These are phyloP conservation scores for Nothopassalora personata DNA, from an alignment of 2,329 filamentous ascomycete species.

Conservation along the genomic window DNA sequence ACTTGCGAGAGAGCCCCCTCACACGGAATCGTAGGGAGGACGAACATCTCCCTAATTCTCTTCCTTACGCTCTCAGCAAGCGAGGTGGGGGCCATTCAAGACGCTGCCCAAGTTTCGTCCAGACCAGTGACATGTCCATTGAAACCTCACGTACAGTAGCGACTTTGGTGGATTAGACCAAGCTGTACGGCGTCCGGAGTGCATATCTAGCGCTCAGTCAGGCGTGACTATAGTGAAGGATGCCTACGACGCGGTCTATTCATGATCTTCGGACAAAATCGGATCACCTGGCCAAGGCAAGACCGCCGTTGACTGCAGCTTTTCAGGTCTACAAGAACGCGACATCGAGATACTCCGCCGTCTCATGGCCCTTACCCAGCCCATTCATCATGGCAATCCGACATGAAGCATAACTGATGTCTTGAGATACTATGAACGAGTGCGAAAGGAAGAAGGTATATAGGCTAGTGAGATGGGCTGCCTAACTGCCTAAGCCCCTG, in stretches of 20 bases:
- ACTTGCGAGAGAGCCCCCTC: background rate
- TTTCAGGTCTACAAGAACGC: conserved; percentile 29
- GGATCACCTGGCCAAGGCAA: background rate
- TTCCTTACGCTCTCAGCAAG: no score
- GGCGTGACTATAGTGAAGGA: background rate
- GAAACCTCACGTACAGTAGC: no score
- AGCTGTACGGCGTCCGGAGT: background rate
- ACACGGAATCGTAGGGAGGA: background rate
- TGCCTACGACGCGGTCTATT: background rate
- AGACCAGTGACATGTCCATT: no score
- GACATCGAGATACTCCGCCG: conserved; percentile 39
- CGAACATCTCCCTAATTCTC: no score
- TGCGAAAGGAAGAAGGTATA: no score
- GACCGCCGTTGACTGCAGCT: background rate
- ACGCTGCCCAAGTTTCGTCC: no score
- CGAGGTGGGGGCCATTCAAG: no score
- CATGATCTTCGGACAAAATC: background rate
- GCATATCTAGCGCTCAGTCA: conserved; percentile 1
- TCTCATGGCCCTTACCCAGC: conserved; percentile 41
- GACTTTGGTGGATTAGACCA: no score
- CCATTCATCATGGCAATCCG: conserved; percentile 42
- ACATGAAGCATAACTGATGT: no score
- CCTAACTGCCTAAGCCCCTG: no score
- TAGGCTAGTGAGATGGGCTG: no score
- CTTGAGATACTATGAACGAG: no score